Base-by-base conservation (phyloP, 495 filamentous ascomycete genomes). In the Cetradonia linearis region DNA sequence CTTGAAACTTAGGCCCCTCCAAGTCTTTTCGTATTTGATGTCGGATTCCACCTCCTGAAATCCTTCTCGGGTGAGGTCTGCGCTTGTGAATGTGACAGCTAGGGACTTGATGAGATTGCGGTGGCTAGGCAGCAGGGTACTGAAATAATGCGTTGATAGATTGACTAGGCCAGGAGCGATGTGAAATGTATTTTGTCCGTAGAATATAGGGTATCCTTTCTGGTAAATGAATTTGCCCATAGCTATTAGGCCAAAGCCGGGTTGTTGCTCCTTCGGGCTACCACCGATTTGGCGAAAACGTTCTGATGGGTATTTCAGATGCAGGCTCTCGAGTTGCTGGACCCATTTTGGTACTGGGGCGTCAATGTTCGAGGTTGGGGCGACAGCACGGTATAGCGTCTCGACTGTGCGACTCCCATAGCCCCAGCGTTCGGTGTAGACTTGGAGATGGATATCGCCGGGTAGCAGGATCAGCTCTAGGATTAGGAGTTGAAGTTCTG, bases 181-280 rank as follows among this genome's bases (percentile, higher is more conserved):
- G 14, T 34, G 50, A 5, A 54, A 54, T 23, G 18, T 34, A 10
- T 54, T 54, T 34, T 36, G 13, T 18, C 50, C 50, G 20, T 54
- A 34, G 16, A 54, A 54, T 3, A 54, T 14, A 8, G 31, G 50
- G 1, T 23, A 13, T 13, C 50, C 50, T 54, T 54, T 34, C 30
- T 36, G 30, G 18, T 54, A 54, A 5, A 54, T 13, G 31, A 33
- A 23, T 54, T 23, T 54, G 28, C 30, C 31, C 50, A 34, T 54
- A 13, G 50, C 50, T 30, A 54, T 54, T 5, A 54, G 50, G 18
- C 50, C 50, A n/a, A 54, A 54, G 18, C 28, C 30, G 20, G 50
- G 50, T 54, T 54, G 30, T 20, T 54, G 28, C 7, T 34, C 50
- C 23, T 33, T 20, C 10, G 31, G 50, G 1, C 3, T 36, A 13